phyloP scores from a whole-genome alignment of 169 alveolate species.

The Toxoplasma gondii region DNA sequence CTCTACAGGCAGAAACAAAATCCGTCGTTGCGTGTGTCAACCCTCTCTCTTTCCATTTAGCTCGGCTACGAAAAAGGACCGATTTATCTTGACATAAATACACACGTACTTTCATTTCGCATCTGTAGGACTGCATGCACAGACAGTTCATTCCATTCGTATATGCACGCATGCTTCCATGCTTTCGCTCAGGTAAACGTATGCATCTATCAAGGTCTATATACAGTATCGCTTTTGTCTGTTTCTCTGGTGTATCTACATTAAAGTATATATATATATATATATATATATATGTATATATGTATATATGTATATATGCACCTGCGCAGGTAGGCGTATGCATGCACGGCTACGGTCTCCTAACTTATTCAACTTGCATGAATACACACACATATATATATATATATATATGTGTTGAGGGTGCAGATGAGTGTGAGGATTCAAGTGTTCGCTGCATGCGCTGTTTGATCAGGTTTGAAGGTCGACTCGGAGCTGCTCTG shows the following conservation, averaged over 20 bases:
- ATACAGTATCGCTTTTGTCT: too few species aligned
- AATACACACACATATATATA: neutral
- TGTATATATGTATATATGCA: neutral
- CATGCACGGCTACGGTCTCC: neutral
- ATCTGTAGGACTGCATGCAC: too few species aligned
- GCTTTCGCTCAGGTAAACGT: too few species aligned
- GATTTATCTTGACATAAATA: too few species aligned
- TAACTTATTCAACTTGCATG: neutral
- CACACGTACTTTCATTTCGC: too few species aligned
- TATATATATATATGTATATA: neutral
- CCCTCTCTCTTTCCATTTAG: too few species aligned
- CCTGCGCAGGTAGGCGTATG: neutral
- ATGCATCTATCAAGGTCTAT: too few species aligned
- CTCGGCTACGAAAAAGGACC: too few species aligned
- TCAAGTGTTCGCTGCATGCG: neutral
- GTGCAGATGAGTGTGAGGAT: neutral
- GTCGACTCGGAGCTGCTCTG: constrained; percentile 73
- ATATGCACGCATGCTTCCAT: too few species aligned
- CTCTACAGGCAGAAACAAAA: too few species aligned
- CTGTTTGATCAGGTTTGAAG: constrained; percentile 58
- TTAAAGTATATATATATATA: neutral
- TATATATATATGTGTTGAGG: neutral
- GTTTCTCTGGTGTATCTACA: neutral
- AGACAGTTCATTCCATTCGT: too few species aligned
- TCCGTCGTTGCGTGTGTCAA: too few species aligned